Conservation (phyloP, 257 asterid species). For the Avicennia marina region DNA sequence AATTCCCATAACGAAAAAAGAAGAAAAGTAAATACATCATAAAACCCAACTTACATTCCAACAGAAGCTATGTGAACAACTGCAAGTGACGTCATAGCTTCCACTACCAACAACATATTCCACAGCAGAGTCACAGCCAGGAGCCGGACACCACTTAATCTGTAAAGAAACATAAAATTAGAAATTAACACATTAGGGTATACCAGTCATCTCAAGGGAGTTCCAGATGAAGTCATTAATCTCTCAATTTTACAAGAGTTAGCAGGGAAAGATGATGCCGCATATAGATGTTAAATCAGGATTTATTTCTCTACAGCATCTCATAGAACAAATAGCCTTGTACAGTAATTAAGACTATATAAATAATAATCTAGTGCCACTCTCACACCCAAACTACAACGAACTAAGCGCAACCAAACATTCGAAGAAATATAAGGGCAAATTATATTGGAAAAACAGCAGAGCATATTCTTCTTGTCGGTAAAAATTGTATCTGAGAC, state of each 20-base stretch:
- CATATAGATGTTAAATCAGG: too few relatives aligned
- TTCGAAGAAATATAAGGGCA: too few relatives aligned
- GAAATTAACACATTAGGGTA: slow-evolving; percentile 3
- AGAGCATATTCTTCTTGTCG: too few relatives aligned
- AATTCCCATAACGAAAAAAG: slow-evolving; percentile 14
- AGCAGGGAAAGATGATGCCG: too few relatives aligned
- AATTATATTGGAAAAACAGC: too few relatives aligned
- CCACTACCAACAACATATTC: slow-evolving; percentile 92
- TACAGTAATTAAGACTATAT: too few relatives aligned
- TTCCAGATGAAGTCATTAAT: neutral
- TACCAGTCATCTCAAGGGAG: neutral
- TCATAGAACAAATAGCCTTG: too few relatives aligned
- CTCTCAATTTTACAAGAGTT: neutral
- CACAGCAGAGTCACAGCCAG: slow-evolving; percentile 90
- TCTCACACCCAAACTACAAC: too few relatives aligned
- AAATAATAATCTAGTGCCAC: too few relatives aligned
- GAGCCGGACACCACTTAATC: slow-evolving; percentile 99
- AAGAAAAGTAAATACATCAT: slow-evolving; percentile 12
- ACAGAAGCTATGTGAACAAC: slow-evolving; percentile 87
- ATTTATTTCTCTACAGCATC: too few relatives aligned
- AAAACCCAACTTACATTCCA: slow-evolving; percentile 80
- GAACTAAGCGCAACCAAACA: too few relatives aligned
- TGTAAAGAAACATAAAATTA: slow-evolving; percentile 23
- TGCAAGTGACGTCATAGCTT: slow-evolving; percentile 83
- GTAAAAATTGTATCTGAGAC: too few relatives aligned